Conservation (phyloP, 148 eudicot genomes). For the Polygonum aviculare region DNA sequence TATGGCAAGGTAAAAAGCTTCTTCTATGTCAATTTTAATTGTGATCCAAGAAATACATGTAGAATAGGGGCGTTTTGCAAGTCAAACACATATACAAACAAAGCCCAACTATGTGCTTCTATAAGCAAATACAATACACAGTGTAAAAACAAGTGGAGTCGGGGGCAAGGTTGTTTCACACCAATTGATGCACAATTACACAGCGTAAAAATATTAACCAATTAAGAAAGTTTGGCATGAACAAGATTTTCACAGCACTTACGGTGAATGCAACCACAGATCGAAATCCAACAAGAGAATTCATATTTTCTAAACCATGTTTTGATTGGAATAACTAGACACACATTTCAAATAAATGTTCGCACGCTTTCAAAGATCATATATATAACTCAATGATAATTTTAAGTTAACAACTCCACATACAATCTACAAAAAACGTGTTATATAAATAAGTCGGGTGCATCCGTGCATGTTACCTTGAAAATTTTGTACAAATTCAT, state of each 20-base stretch:
- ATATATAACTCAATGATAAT: no score
- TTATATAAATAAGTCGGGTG: no score
- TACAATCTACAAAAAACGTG: no score
- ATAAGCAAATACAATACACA: not conserved
- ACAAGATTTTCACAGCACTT: constrained; percentile 49
- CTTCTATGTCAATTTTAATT: not conserved
- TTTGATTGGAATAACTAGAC: no score
- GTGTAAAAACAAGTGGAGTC: no score
- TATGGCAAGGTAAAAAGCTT: no score
- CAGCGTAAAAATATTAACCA: not conserved
- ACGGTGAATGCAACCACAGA: constrained; percentile 75
- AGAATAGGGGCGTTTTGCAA: not conserved
- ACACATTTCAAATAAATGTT: no score
- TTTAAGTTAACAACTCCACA: no score
- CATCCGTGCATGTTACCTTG: no score
- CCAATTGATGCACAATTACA: not conserved
- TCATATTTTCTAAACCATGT: no score
- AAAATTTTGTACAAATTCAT: no score
- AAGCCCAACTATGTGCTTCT: constrained; percentile 5
- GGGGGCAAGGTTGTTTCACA: constrained; percentile 11
- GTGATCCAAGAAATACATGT: not conserved
- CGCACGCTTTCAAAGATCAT: no score
- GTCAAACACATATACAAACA: constrained; percentile 3
- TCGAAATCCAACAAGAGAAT: constrained; percentile 96
- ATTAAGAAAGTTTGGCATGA: not conserved